These are phyloP conservation scores for Trichoderma orchidacearum DNA, from an alignment of 495 filamentous ascomycete genomes.

Conservation along the genomic window DNA sequence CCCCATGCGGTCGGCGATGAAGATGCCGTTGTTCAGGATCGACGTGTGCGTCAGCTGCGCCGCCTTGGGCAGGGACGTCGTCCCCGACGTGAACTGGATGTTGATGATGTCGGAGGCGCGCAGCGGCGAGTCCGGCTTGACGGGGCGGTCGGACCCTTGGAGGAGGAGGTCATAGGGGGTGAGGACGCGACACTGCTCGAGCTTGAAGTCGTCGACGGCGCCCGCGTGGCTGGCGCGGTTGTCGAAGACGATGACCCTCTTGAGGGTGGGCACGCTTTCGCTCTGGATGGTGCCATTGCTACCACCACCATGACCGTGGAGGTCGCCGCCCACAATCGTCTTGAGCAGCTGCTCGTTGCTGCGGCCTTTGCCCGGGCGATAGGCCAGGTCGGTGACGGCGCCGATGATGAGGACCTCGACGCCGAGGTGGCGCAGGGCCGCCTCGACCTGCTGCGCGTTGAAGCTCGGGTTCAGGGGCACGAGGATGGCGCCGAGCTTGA, in stretches of 20 bases:
- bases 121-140: constrained; percentile 35
- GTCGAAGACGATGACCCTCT: constrained; percentile 62
- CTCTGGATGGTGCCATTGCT: constrained; percentile 37
- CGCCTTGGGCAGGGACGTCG: constrained; percentile 80
- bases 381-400: constrained; percentile 71
- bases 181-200: constrained; percentile 12
- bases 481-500: constrained; percentile 84
- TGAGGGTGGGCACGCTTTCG: constrained; percentile 52
- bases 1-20: constrained; percentile 73
- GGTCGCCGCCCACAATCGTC: constrained; percentile 42
- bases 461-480: constrained; percentile 91
- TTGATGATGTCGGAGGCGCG: constrained; percentile 65
- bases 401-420: constrained; percentile 70
- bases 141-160: constrained; percentile 16
- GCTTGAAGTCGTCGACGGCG: constrained; percentile 12
- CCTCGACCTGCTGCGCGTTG: constrained; percentile 61
- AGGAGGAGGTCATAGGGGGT: constrained; percentile 44
- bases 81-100: constrained; percentile 95
- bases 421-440: constrained; percentile 65
- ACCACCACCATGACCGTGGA: neutral
- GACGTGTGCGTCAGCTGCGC: constrained; percentile 73
- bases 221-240: constrained; percentile 47
- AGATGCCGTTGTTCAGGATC: constrained; percentile 82
- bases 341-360: constrained; percentile 61
- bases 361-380: constrained; percentile 54